Evolutionary conservation across 176 grass and related monocot species (phyloP).

Genomic region (Tillandsia fasciculata): DNA sequence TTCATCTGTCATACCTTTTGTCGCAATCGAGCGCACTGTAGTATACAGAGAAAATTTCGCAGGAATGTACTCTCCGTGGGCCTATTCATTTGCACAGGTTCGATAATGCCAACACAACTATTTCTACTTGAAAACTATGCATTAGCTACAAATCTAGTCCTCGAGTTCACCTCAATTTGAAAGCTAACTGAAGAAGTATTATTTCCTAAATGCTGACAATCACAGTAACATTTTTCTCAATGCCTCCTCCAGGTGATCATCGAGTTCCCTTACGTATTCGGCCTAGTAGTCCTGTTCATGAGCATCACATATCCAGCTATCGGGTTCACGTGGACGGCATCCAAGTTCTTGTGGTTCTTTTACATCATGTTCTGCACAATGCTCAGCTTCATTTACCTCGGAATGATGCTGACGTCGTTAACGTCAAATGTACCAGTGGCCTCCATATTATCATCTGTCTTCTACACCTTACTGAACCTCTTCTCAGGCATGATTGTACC

Average conservation of each 20-base stretch:
- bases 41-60: slow-evolving; percentile 74
- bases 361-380: slow-evolving; percentile 55
- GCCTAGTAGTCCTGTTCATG: slow-evolving; percentile 37
- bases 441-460: slow-evolving; percentile 42
- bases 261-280: slow-evolving; percentile 55
- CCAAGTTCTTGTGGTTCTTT: slow-evolving; percentile 59
- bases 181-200: background rate
- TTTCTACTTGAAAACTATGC: background rate
- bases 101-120: background rate
- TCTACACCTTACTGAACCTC: slow-evolving; percentile 49
- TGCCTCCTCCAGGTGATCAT: slow-evolving; percentile 35
- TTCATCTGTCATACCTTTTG: slow-evolving; percentile 45
- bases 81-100: slow-evolving; percentile 67
- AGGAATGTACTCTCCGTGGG: slow-evolving; percentile 85
- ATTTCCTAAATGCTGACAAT: slow-evolving; percentile 1
- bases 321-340: slow-evolving; percentile 45
- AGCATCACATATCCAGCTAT: slow-evolving; percentile 60
- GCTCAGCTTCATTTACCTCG: slow-evolving; percentile 55
- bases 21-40: slow-evolving; percentile 46
- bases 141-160: background rate
- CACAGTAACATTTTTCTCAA: slow-evolving; percentile 2
- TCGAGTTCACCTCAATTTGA: background rate
- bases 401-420: slow-evolving; percentile 61
- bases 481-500: slow-evolving; percentile 59
- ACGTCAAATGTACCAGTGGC: slow-evolving; percentile 54